Base-by-base conservation (phyloP, 2,329 filamentous ascomycete genomes). In the Penicillium sumatraense region DNA sequence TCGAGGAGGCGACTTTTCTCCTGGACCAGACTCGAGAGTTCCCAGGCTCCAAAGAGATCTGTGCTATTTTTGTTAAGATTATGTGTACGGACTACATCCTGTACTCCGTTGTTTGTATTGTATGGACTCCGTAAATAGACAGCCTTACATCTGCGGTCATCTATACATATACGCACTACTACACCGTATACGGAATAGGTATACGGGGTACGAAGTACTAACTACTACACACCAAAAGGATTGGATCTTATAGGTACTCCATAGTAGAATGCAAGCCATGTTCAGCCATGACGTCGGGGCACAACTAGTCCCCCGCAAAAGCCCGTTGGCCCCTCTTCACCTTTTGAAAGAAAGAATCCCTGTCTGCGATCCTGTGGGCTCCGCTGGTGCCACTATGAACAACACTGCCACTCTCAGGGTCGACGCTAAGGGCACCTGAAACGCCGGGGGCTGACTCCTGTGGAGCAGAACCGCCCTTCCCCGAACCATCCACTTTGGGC, bases 321-420 rank as follows among this genome's bases (percentile, higher is more conserved):
- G 58, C 65, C 62, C 56, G 56, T 68, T 64, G 50, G 38, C 48
- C 51, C 53, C 53, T 42, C 52, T 44, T 42, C 38, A n/a, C 18
- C 49, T 46, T 45, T 53, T 47, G 53, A 41, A 51, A 51, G 21
- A 26, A 38, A 55, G 13, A 24, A 71, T 69, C 68, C 68, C 66
- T 70, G 67, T 54, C 61, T 70, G 59, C 65, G 68, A 69, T 69
- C 65, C 67, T 70, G 59, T n/a, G 38, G 38, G 31, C 58, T 58
- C 64, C 67, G 65, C 63, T 38, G 20, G 50, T 48, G 33, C 40
- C 59, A 41, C 61, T 57, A 63, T 54, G 49, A 57, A 44, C 24
- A 44, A 63, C 64, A 67, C 64, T 70, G 62, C 67, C 66, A 67
- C 65, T 57, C 47, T 65, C 66, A 69, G 68, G 66, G 59, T 69